Evolutionary conservation across 2,329 filamentous ascomycete species (phyloP), one percentile per base, ranked within the genome.

Genomic region (Epicoccum nigrum): DNA sequence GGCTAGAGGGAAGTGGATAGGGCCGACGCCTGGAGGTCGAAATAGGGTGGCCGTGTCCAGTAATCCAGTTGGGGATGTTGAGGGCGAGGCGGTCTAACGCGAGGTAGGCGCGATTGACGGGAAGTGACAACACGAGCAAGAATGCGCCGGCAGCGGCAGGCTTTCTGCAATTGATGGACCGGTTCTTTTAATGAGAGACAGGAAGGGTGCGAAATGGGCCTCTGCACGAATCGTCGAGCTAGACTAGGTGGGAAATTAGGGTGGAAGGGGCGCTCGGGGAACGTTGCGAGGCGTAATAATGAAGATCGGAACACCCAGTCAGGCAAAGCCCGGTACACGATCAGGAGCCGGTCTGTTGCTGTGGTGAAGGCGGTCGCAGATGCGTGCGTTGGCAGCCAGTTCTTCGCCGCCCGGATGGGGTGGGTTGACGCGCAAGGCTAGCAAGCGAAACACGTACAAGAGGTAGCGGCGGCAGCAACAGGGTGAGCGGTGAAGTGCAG

Each of bases 201-300:
- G 52, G 47, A 56, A 61, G 56, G 62, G 60, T 52, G 63, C 59
- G 55, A 60, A 54, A 63, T 62, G 64, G 65, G 68, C 62, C 65
- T 65, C 48, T 63, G 67, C 70, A 72, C 68, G 66, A 70, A 66
- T 72, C 69, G 69, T 54, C 65, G 66, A 68, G 63, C 60, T 65
- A 67, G 63, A 61, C 63, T 62, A 59, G 62, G 63, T 56, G 60
- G 56, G 55, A 60, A 62, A 73, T 71, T 73, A 73, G 69, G 60
- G 68, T 58, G 69, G 68, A 71, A 69, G 62, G 54, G 68, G 58
- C 58, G 56, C 53, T 40, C 59, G 58, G 59, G 58, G 55, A 63
- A 60, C 55, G 63, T 58, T 63, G 62, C 57, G 56, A 63, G 56
- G 61, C 61, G 69, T 70, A 70, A 68, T 61, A 68, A 70, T 69